A percentile compares a stretch with the other conserved stretches of the same genome.
Conservation (phyloP, 768 basidiomycete species). For the Leccinum boreale region DNA sequence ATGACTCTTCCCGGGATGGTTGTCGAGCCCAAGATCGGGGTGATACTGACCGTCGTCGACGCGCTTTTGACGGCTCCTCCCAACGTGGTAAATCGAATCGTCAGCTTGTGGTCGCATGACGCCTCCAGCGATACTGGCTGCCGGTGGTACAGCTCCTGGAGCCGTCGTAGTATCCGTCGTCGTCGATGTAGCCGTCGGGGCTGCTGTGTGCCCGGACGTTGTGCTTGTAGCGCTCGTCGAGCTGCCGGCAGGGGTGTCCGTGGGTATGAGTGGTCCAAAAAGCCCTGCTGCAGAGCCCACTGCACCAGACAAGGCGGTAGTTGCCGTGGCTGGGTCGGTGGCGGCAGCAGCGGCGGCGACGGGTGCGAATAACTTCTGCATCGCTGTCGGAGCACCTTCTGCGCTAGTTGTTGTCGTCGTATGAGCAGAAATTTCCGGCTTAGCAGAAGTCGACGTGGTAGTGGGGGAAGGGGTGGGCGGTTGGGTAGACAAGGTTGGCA, state of each 20-base stretch:
- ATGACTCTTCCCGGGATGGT: not conserved
- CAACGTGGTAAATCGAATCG: not conserved
- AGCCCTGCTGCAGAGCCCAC: not conserved
- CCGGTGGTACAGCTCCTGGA: not conserved
- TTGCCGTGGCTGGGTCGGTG: not conserved
- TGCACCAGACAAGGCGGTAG: not conserved
- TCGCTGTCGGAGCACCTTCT: not conserved
- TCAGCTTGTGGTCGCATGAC: not conserved
- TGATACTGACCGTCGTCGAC: conserved; percentile 11
- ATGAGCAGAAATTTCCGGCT: not conserved
- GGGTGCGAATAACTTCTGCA: not conserved
- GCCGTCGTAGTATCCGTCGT: not conserved
- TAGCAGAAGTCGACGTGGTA: not conserved
- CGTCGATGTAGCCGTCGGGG: not conserved
- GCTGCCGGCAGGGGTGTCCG: not conserved
- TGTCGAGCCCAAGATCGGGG: conserved; percentile 3
- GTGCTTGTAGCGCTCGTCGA: not conserved
- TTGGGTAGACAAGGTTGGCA: not conserved
- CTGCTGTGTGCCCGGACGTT: not conserved
- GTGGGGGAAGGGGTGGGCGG: not conserved
- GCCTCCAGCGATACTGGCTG: not conserved
- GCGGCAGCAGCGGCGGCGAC: not conserved
- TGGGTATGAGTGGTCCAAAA: not conserved
- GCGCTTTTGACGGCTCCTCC: not conserved
- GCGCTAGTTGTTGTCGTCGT: not conserved